phyloP scores from a whole-genome alignment of 768 basidiomycete genomes.

The Amanita exitialis region DNA sequence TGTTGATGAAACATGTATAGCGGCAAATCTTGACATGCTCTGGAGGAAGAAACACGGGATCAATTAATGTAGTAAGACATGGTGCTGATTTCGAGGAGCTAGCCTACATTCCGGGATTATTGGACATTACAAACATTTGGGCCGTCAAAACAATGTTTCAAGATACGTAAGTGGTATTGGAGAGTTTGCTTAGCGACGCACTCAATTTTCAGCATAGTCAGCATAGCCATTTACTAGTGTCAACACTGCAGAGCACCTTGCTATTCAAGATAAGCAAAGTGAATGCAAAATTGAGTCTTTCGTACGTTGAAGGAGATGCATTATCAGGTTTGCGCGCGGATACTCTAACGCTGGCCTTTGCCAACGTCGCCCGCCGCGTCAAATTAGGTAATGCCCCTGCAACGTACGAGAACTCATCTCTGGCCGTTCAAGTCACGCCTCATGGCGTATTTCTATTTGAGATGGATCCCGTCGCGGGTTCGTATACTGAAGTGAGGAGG shows the following conservation, averaged over 20 bases:
- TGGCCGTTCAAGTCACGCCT: slow-evolving; percentile 66
- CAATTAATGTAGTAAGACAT: slow-evolving; percentile 66
- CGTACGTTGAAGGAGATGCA: slow-evolving; percentile 22
- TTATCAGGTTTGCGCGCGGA: slow-evolving; percentile 33
- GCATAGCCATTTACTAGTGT: slow-evolving; percentile 49
- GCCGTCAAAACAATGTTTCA: slow-evolving; percentile 37
- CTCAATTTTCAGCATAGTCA: slow-evolving; percentile 21
- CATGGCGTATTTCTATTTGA: slow-evolving; percentile 45
- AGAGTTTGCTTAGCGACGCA: neutral
- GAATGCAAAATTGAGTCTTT: slow-evolving; percentile 32
- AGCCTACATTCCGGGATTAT: slow-evolving; percentile 47
- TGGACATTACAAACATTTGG: slow-evolving; percentile 53
- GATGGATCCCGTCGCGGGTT: slow-evolving; percentile 32
- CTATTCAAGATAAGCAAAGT: slow-evolving; percentile 38
- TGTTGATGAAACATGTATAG: slow-evolving; percentile 23
- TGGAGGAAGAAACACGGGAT: slow-evolving; percentile 69
- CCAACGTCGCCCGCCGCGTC: slow-evolving; percentile 37
- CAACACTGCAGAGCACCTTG: slow-evolving; percentile 45
- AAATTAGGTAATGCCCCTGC: slow-evolving; percentile 16
- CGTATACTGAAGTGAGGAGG: slow-evolving; percentile 29
- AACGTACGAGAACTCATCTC: slow-evolving; percentile 35
- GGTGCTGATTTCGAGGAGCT: slow-evolving; percentile 73
- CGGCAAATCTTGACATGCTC: slow-evolving; percentile 82
- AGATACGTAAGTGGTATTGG: slow-evolving; percentile 32
- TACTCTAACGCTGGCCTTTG: slow-evolving; percentile 52